Evolutionary conservation across 2,329 filamentous ascomycete genomes (phyloP).

Genomic region (Ophiostoma piceae): DNA sequence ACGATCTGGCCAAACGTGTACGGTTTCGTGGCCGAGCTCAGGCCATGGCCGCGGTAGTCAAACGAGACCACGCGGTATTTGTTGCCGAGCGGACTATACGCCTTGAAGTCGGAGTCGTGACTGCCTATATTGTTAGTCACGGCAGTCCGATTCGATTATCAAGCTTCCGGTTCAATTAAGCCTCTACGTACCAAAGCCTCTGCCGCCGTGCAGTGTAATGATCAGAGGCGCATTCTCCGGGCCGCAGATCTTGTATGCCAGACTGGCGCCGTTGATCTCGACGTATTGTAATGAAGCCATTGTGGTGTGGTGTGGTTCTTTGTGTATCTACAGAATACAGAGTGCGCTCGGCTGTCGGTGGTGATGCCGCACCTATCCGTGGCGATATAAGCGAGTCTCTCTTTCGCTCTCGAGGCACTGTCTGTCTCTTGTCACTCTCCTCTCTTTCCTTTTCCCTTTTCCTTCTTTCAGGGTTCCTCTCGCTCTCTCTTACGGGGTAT

Average conservation of each 20-base stretch:
- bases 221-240: slow-evolving; percentile 33
- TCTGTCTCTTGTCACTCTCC: background rate
- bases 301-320: background rate
- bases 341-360: background rate
- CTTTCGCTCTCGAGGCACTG: background rate
- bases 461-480: background rate
- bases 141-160: background rate
- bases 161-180: background rate
- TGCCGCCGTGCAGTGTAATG: slow-evolving; percentile 37
- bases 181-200: slow-evolving; percentile 33
- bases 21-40: slow-evolving; percentile 35
- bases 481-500: background rate
- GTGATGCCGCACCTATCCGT: background rate
- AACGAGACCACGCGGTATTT: slow-evolving; percentile 35
- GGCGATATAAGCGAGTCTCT: background rate
- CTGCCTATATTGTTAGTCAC: slow-evolving; percentile 29
- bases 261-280: slow-evolving; percentile 34
- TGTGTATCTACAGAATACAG: background rate
- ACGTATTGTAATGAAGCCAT: slow-evolving; percentile 28
- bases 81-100: slow-evolving; percentile 32
- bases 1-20: slow-evolving; percentile 38
- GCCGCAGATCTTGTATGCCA: slow-evolving; percentile 34
- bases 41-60: slow-evolving; percentile 37
- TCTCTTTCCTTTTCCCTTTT: too few relatives aligned
- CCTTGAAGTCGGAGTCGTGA: slow-evolving; percentile 35